These are phyloP conservation scores for Protomyces arabidopsidicola DNA, from an alignment of 1,139 yeast genomes.

Conservation along the genomic window DNA sequence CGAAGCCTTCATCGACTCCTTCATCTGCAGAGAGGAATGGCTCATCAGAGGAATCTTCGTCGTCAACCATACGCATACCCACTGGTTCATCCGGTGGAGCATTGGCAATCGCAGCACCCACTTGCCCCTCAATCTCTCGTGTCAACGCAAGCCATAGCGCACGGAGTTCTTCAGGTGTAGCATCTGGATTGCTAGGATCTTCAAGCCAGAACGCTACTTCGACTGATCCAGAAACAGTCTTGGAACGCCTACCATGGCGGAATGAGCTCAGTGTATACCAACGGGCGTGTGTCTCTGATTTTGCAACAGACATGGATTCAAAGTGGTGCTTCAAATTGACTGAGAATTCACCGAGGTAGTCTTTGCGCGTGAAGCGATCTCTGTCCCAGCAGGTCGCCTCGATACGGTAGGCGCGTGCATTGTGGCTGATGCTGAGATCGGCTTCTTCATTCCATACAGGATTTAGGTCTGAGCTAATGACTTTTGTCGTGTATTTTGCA, in stretches of 20 bases:
- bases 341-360: constrained; percentile 56
- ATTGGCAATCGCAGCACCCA: neutral
- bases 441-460: constrained; percentile 43
- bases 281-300: constrained; percentile 40
- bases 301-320: constrained; percentile 25
- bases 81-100: constrained; percentile 15
- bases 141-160: constrained; percentile 30
- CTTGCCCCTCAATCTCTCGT: constrained; percentile 30
- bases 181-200: constrained; percentile 35
- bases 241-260: constrained; percentile 40
- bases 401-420: constrained; percentile 35
- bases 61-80: constrained; percentile 23
- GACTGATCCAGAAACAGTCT: constrained; percentile 57
- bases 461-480: constrained; percentile 38
- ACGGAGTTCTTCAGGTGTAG: constrained; percentile 29
- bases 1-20: neutral
- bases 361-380: constrained; percentile 38
- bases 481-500: constrained; percentile 39
- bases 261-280: constrained; percentile 55
- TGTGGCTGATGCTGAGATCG: constrained; percentile 35
- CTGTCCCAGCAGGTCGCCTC: constrained; percentile 43
- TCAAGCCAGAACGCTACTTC: constrained; percentile 50
- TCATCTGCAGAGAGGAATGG: constrained; percentile 7
- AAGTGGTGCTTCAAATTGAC: constrained; percentile 48
- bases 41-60: constrained; percentile 8